These are phyloP conservation scores for Metarhizium humberi DNA, from an alignment of 2,329 filamentous ascomycete genomes.

Conservation along the genomic window DNA sequence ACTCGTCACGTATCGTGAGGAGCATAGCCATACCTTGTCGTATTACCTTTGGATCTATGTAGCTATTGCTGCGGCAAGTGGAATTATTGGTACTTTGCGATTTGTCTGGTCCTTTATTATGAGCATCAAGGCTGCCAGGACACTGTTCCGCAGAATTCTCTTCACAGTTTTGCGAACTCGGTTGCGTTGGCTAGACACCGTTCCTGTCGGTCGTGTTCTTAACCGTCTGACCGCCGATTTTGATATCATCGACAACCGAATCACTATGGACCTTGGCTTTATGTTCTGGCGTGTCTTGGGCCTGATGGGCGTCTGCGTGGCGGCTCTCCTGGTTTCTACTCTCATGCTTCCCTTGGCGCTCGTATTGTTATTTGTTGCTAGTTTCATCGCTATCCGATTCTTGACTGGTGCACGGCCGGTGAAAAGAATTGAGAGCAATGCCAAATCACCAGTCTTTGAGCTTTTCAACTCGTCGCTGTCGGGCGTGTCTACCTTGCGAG, in stretches of 20 bases:
- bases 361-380: conserved; percentile 46
- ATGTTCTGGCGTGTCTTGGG: conserved; percentile 51
- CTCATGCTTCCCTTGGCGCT: conserved; percentile 54
- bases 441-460: conserved; percentile 73
- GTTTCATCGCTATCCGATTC: conserved; percentile 52
- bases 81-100: conserved; percentile 49
- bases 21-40: conserved; percentile 30
- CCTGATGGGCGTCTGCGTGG: conserved; percentile 56
- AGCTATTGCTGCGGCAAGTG: conserved; percentile 45
- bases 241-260: conserved; percentile 58
- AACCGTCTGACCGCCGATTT: conserved; percentile 77
- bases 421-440: conserved; percentile 68
- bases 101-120: conserved; percentile 56
- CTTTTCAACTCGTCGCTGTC: conserved; percentile 65
- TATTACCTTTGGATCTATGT: conserved; percentile 65
- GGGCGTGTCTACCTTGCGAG: conserved; percentile 67
- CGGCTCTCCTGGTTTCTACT: conserved; percentile 58
- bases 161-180: conserved; percentile 61
- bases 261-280: conserved; percentile 55
- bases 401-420: conserved; percentile 63
- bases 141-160: conserved; percentile 58
- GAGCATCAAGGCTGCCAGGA: conserved; percentile 59
- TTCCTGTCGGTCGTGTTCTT: conserved; percentile 65
- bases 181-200: conserved; percentile 72
- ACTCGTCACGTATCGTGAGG: conserved; percentile 5